Evolutionary conservation across 2,329 filamentous ascomycete species (phyloP), one percentile per base, ranked within the genome.

Genomic region (Fusarium chuoi): DNA sequence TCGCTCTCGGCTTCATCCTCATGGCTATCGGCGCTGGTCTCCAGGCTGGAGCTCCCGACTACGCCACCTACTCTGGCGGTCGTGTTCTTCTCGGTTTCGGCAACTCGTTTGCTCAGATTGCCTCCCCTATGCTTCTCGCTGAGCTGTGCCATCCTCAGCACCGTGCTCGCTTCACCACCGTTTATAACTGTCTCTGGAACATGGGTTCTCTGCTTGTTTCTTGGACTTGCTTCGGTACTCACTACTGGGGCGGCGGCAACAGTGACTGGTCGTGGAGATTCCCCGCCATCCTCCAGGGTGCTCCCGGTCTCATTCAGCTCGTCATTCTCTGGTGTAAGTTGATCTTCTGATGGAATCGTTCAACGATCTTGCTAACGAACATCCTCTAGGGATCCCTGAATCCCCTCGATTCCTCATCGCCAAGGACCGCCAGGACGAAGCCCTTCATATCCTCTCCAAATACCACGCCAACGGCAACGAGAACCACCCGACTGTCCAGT

Each of bases 111-210:
- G 85, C 90, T 0, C 90, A 92, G 75, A 89, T 91, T 81, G 87
- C 88, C 6, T 90, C 90, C 22, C 90, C 90, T 4, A 84, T 92
- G 56, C 85, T 92, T 13, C 85, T 92, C 12, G 89, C 89, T 15
- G 91, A 93, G 83, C 87, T 93, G 66, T 89, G 88, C 81, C 91
- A 93, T 77, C 90, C 91, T 33, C 91, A 92, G 78, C 90, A 93
- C 77, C 89, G 91, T 77, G 90, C 87, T 38, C 87, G 87, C n/a
- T 85, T 92, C 49, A 92, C 90, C 1, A 86, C 90, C 24, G 85
- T 92, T 59, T 92, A 92, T 81, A 92, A 93, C 81, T 91, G 89
- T 75, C 81, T 92, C 57, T 93, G 90, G 90, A 91, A 92, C 78
- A 79, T 90, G 61, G 90, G 89, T 30, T 84, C 85, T n/a, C 79